phyloP scores from a whole-genome alignment of 2,329 filamentous ascomycete genomes.

The Cladosporium oxysporum region DNA sequence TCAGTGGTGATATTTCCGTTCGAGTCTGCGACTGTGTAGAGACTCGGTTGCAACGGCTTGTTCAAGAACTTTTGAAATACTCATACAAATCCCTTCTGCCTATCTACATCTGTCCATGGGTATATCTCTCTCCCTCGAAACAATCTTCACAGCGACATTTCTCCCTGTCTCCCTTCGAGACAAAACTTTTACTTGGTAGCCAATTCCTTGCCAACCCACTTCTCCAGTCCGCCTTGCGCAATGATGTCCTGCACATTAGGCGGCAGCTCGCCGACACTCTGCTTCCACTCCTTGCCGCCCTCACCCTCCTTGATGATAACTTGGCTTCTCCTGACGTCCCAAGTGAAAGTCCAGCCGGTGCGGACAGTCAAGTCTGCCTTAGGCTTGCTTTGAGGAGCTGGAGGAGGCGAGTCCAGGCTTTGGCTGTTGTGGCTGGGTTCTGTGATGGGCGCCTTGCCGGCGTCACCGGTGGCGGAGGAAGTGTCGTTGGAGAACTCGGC shows the following conservation, averaged over 20 bases:
- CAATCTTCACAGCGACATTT: background rate
- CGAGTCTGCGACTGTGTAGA: too few relatives aligned
- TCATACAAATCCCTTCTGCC: background rate
- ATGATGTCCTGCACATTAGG: constrained; percentile 85
- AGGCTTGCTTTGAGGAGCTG: constrained; percentile 37
- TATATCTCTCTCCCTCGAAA: background rate
- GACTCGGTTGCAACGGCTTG: too few relatives aligned
- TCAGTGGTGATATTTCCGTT: too few relatives aligned
- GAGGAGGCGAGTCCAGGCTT: constrained; percentile 53
- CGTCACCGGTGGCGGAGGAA: constrained; percentile 25
- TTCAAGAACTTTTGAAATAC: background rate
- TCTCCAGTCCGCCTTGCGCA: constrained; percentile 73
- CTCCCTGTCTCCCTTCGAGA: too few relatives aligned
- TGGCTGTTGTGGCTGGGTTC: constrained; percentile 56
- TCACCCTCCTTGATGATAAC: constrained; percentile 71
- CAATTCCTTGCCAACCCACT: constrained; percentile 77
- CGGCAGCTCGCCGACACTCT: constrained; percentile 80
- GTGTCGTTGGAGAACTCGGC: constrained; percentile 47
- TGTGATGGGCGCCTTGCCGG: constrained; percentile 43
- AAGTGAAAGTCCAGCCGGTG: constrained; percentile 80
- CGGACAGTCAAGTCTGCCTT: constrained; percentile 65
- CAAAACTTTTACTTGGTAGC: background rate
- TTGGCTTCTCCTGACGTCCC: constrained; percentile 74
- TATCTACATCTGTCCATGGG: constrained; percentile 2
- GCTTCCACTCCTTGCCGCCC: constrained; percentile 68